These are phyloP conservation scores for Taxillus chinensis DNA, from an alignment of 164 flowering plant genomes.

Conservation along the genomic window DNA sequence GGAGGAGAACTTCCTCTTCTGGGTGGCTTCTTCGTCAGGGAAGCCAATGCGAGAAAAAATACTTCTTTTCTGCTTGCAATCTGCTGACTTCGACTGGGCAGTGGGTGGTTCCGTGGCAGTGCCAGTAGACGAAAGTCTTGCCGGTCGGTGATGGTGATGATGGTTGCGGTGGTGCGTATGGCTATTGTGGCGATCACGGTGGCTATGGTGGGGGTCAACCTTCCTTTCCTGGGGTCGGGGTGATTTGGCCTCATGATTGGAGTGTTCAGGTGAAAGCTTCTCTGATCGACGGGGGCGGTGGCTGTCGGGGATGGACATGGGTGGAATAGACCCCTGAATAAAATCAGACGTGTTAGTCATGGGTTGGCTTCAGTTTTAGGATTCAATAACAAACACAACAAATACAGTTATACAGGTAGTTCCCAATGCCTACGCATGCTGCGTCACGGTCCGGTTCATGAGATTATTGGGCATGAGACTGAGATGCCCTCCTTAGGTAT, in stretches of 20 bases:
- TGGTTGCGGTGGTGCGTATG: slow-evolving; percentile 1
- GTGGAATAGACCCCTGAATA: too few relatives aligned
- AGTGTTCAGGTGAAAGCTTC: slow-evolving; percentile 21
- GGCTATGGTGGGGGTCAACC: slow-evolving; percentile 7
- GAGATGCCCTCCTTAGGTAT: too few relatives aligned
- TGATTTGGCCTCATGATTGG: slow-evolving; percentile 16
- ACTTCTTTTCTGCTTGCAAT: slow-evolving; percentile 48
- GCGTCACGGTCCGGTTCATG: too few relatives aligned
- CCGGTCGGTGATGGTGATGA: slow-evolving; percentile 20
- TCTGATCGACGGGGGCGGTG: slow-evolving; percentile 8
- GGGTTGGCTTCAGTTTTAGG: too few relatives aligned
- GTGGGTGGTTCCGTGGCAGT: neutral
- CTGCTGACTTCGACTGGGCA: slow-evolving; percentile 7
- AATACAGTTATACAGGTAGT: too few relatives aligned
- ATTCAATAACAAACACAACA: too few relatives aligned
- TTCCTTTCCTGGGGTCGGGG: slow-evolving; percentile 30
- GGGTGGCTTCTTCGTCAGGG: slow-evolving; percentile 32
- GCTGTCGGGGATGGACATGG: too few relatives aligned
- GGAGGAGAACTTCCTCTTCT: slow-evolving; percentile 40
- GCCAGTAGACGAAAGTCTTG: neutral
- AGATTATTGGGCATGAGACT: too few relatives aligned
- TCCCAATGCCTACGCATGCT: too few relatives aligned
- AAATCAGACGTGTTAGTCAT: too few relatives aligned
- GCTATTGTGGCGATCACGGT: neutral
- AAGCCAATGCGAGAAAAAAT: slow-evolving; percentile 90